Base-by-base conservation (phyloP, 2,329 filamentous ascomycete genomes). In the Cytospora mali region DNA sequence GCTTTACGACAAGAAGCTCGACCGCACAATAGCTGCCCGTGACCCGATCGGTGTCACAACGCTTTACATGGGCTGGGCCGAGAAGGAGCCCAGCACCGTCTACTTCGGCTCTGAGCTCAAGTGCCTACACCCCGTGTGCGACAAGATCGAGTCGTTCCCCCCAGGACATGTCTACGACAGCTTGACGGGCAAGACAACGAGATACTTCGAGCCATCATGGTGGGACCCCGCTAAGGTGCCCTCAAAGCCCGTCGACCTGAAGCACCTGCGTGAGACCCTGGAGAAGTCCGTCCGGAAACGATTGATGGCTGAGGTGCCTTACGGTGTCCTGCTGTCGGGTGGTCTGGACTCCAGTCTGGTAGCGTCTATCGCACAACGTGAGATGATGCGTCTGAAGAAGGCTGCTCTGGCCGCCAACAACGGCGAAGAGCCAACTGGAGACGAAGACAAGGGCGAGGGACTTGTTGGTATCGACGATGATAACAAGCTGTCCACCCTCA, bases 91-190 rank as follows among this genome's bases (percentile, higher is more conserved):
- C 48, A 88, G 87, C 58, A 86, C 95, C 31, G 89, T 94, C 62
- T 99, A 94, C 84, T 99, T 99, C 75, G 95, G 94, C 67, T 98
- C 93, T 1, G 95, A 99, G 82, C 80, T 99, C 72, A 99, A 99
- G 82, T 96, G 88, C 73, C 80, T 99, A 72, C 87, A 94, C 77
- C 87, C 90, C 16, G 93, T 98, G 55, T 99, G 95, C 82, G 95
- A 99, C 83, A 89, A 94, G 80, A 93, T 99, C 74, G 86, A 93
- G 71, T 83, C 91, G 28, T 99, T 99, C 82, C 95, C 94, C 66
- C 95, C 95, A 0, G 95, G 95, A 46, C 94, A 99, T 76, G 80
- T 99, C 72, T 99, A 92, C 80, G 95, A 99, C 81, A 98, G 94
- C 72, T 89, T 91, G 79, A 97, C 93, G 55, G 88, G 91, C 77